Base-by-base conservation (phyloP, 2,329 filamentous ascomycete species). In the Ophiostoma fasciatum region DNA sequence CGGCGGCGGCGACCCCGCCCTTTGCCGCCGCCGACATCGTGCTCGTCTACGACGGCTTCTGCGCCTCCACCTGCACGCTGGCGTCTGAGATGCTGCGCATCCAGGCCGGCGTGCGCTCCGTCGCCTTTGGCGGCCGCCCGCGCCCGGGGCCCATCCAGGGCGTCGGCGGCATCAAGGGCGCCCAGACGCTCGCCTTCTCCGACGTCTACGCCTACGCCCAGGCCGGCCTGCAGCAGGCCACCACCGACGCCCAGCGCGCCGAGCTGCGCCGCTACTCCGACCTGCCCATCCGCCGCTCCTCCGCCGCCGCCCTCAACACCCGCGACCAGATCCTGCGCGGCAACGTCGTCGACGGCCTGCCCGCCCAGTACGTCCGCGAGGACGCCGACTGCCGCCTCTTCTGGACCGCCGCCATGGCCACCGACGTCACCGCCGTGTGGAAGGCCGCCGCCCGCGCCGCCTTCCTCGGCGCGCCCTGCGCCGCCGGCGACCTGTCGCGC, bases 141-240 rank as follows among this genome's bases (percentile, higher is more conserved):
- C 53, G 56, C 10, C 46, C 59, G 1, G 55, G 56, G 0, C 63
- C 66, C 1, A 79, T 77, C 58, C 72, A 78, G 56, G 65, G 62
- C 5, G 60, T 78, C 14, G 74, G 75, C n/a, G 77, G 75, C n/a
- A 65, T 72, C 32, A 74, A 77, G 46, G 77, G 76, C 22, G 57
- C 55, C 7, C 46, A 48, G 44, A 39, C 29, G 25, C 31, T 42
- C 5, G 3, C 12, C n/a, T 45, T 32, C 14, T 4, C 7, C 4
- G 11, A 33, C 30, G 19, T 41, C 3, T 54, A 46, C 42, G 45
- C 32, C 14, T 36, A 43, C 14, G 26, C 41, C 14, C 31, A 47
- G 28, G 39, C 45, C 12, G 48, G 13, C 4, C 20, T 27, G 12
- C 4, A 43, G 14, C 13, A 8, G 14, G 34, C 42, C 15, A 40